These are phyloP conservation scores for Aspergillus viridinutans DNA, from an alignment of 2,329 filamentous ascomycete genomes.

Conservation along the genomic window DNA sequence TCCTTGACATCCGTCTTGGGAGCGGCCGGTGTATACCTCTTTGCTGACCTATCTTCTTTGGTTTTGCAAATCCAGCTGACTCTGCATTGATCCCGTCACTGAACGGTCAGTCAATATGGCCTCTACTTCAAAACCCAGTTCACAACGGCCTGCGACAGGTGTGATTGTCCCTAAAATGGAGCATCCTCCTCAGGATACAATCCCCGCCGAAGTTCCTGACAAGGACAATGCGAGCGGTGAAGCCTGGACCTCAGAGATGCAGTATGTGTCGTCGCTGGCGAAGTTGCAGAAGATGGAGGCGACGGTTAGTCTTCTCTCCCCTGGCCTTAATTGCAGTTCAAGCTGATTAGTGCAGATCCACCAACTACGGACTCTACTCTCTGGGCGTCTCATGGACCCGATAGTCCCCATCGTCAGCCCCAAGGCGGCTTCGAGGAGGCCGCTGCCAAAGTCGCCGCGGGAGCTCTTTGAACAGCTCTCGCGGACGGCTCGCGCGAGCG, in stretches of 20 bases:
- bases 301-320: constrained; percentile 15
- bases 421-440: constrained; percentile 13
- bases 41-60: no score
- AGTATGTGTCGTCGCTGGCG: constrained; percentile 37
- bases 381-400: constrained; percentile 38
- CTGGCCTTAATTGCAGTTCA: neutral
- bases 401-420: constrained; percentile 37
- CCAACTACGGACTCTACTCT: constrained; percentile 39
- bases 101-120: neutral
- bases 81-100: neutral
- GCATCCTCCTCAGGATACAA: neutral
- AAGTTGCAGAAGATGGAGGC: constrained; percentile 39
- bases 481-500: constrained; percentile 31
- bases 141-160: constrained; percentile 4
- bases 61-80: no score
- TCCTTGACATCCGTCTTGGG: no score
- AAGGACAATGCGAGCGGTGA: constrained; percentile 5
- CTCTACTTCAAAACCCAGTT: neutral
- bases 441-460: constrained; percentile 31
- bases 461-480: constrained; percentile 33
- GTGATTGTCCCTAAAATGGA: constrained; percentile 18
- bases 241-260: constrained; percentile 32
- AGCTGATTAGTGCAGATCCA: constrained; percentile 34
- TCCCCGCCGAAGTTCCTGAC: neutral
- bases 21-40: no score